These are phyloP conservation scores for Chloropicon primus DNA, from an alignment of 139 green algal species.

Conservation along the genomic window DNA sequence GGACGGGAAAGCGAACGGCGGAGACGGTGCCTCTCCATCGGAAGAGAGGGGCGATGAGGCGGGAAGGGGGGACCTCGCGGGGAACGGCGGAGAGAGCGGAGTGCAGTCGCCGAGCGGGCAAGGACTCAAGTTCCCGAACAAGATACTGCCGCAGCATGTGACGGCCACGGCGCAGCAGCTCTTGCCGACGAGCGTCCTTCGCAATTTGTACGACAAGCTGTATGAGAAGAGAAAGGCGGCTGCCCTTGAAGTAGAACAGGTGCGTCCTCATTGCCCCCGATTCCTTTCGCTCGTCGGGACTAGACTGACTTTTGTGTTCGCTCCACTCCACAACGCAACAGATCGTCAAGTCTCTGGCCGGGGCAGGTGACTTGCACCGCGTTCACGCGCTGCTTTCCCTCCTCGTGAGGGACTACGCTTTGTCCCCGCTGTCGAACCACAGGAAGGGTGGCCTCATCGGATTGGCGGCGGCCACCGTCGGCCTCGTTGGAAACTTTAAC, in stretches of 20 bases:
- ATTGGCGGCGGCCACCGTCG: slow-evolving; percentile 79
- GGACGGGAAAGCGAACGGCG: too few relatives aligned
- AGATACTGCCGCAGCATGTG: background rate
- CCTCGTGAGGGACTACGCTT: slow-evolving; percentile 54
- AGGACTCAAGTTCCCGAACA: background rate
- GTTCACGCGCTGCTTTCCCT: slow-evolving; percentile 50
- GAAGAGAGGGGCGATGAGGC: too few relatives aligned
- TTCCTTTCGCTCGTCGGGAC: too few relatives aligned
- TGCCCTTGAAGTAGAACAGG: slow-evolving; percentile 50
- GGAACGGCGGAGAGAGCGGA: background rate
- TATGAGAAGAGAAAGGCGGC: slow-evolving; percentile 85
- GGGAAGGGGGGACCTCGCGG: background rate
- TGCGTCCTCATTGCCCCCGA: too few relatives aligned
- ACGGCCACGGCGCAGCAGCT: background rate
- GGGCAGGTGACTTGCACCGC: slow-evolving; percentile 25
- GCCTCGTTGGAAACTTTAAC: slow-evolving; percentile 43
- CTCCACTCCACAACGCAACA: too few relatives aligned
- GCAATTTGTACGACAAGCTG: slow-evolving; percentile 41
- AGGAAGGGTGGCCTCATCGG: slow-evolving; percentile 81
- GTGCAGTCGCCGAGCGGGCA: background rate
- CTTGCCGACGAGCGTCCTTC: slow-evolving; percentile 5
- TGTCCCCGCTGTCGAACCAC: slow-evolving; percentile 60
- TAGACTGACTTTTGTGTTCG: too few relatives aligned
- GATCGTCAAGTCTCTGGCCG: slow-evolving; percentile 41
- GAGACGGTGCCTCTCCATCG: too few relatives aligned